Base-by-base conservation (phyloP, 352 stramenopile species). In the Sclerospora graminicola region DNA sequence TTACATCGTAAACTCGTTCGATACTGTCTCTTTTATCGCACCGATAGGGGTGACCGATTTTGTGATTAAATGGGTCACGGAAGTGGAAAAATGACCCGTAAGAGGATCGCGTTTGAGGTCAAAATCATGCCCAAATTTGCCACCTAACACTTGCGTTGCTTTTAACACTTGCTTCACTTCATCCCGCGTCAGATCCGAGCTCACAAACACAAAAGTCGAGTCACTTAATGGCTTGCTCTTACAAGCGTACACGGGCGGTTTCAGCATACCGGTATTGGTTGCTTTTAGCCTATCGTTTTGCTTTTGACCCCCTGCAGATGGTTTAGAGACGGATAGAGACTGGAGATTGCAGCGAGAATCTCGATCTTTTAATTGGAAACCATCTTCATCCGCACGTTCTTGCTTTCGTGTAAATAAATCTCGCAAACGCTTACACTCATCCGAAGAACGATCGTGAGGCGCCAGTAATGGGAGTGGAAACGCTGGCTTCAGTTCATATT, bases 1-100 rank as follows among this genome's bases (percentile, higher is more conserved):
- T 40, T 86, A 84, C 42, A 79, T 91, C 19, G 77, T 74, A 20
- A 71, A 40, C 7, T 66, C 49, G 19, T 55, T 11, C 0, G 44
- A 14, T 2, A 41, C 39, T 8, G 42, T 34, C 0, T 36, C 41
- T 31, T 5, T 31, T 6, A 45, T 34, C 15, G 35, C 37, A 8
- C 54, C 49, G 3, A 67, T 54, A 34, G 47, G 42, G 2, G 54
- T 39, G 2, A 79, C 65, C 8, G 71, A 54, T 43, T 84, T 86
- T 7, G 79, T 84, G 53, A 93, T 75, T 24, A 87, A 41, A 54
- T 88, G 75, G 19, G 79, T 91, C 26, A 87, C 74, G 1, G 71
- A 83, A 0, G 75, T 80, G 21, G 47, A 65, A 28, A 75, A 54
- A 5, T 46, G 50, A 0, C 69, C 62, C 0, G 66, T 69, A 9